phyloP scores from a whole-genome alignment of 108 stramenopile species.

The Schizochytrium sp. region DNA sequence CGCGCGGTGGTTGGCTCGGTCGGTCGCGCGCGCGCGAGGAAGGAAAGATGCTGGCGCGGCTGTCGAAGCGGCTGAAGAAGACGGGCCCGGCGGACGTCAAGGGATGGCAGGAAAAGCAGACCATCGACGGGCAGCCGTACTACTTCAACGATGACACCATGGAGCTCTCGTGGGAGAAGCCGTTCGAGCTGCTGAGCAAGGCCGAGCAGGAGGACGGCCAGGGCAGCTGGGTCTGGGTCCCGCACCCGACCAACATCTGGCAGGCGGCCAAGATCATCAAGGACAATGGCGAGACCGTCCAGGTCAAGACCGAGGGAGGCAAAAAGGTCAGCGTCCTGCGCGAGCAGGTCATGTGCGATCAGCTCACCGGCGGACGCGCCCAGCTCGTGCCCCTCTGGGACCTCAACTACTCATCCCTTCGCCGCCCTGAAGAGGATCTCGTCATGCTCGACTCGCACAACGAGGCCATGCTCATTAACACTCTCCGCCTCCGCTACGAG shows the following conservation, averaged over 20 bases:
- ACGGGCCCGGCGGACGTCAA: neutral
- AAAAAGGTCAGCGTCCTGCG: neutral
- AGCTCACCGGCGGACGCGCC: neutral
- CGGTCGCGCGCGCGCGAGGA: too few relatives aligned
- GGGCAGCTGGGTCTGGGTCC: conserved; percentile 14
- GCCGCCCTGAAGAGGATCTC: conserved; percentile 32
- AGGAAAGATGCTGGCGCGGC: neutral
- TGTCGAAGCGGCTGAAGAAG: neutral
- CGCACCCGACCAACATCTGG: neutral
- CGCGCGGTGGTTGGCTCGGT: too few relatives aligned
- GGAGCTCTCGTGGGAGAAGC: conserved; percentile 42
- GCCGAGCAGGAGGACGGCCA: conserved; percentile 8
- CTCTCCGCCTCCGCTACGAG: conserved; percentile 33
- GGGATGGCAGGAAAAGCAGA: conserved; percentile 37
- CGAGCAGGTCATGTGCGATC: neutral
- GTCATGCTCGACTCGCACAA: conserved; percentile 41
- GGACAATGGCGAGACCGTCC: neutral
- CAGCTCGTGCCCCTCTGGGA: neutral
- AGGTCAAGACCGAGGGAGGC: neutral
- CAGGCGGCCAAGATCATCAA: neutral
- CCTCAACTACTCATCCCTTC: conserved; percentile 21
- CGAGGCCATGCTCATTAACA: conserved; percentile 33
- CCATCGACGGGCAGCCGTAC: conserved; percentile 40
- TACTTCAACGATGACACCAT: conserved; percentile 39
- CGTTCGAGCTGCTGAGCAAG: conserved; percentile 33